Evolutionary conservation across 371 early-diverging fungal species (phyloP), one percentile per base, ranked within the genome.

Genomic region (Mucor ambiguus): DNA sequence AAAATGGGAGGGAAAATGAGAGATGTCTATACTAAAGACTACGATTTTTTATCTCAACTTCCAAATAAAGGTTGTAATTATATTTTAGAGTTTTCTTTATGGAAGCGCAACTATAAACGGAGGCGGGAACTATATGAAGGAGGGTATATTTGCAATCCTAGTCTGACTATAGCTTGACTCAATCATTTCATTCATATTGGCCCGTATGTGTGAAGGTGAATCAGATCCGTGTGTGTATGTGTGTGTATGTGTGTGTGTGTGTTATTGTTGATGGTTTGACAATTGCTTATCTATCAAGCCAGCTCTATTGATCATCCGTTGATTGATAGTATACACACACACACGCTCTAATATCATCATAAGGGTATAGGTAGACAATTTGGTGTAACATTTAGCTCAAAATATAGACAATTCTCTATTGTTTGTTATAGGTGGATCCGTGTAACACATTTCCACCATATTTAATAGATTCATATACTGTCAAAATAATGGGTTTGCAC

Each of bases 401-500:
- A 46, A 46, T 37, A 18, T 58, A 32, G 58, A 37, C 33, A 58
- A n/a, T 35, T 38, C 24, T 20, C 24, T 38, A 58, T 57, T 32
- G 22, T 57, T 57, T 57, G 22, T 57, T 38, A 18, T 54, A 54
- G 24, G 16, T 10, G 22, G 16, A 26, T 22, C 22, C 22, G 46
- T 46, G 46, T 46, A 46, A 46, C 46, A 8, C n/a, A 41, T 41
- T 41, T 41, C 22, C 22, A 22, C 9, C 46, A n/a, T 10, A 22
- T 46, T 46, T 46, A 46, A 46, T 46, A 46, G 22, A 46, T 46
- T 46, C 41, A 41, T 46, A 22, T 22, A 28, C 26, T 52, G 52
- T 28, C 52, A 52, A 52, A 28, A 28, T 77, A 79, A 33, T 59
- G 41, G 5, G 85, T 84, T 60, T 84, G 85, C 3, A 82, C 81